Percentiles rank a stretch among this genome's conserved stretches.
phyloP scores from a whole-genome alignment of 768 basidiomycete genomes.

The Lentinula raphanica region DNA sequence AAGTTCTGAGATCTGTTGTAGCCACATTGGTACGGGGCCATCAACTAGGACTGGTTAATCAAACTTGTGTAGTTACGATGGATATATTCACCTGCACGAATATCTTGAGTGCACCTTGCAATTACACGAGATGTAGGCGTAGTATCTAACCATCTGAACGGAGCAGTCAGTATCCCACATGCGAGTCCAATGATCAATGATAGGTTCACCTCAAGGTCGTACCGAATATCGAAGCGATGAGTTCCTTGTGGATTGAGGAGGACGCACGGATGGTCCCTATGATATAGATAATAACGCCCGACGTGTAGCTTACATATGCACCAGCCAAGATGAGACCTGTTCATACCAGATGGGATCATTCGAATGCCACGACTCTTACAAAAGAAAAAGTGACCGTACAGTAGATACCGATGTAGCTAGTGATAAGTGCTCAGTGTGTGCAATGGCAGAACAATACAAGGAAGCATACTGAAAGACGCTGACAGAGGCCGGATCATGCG shows the following conservation, averaged over 20 bases:
- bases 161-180: not conserved
- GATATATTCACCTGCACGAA: constrained; percentile 39
- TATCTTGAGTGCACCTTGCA: constrained; percentile 63
- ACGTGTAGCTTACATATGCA: constrained; percentile 25
- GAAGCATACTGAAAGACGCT: constrained; percentile 32
- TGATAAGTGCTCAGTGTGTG: no score
- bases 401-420: no score
- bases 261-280: constrained; percentile 50
- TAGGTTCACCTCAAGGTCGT: constrained; percentile 51
- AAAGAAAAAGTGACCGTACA: no score
- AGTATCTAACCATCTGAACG: constrained; percentile 42
- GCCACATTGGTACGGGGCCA: constrained; percentile 23
- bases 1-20: constrained; percentile 25
- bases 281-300: constrained; percentile 35
- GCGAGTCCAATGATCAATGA: no score
- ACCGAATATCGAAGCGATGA: constrained; percentile 50
- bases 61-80: no score
- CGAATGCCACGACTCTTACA: no score
- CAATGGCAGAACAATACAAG: no score
- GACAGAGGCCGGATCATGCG: constrained; percentile 25
- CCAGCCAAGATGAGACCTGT: constrained; percentile 33
- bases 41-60: no score
- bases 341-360: no score
- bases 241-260: constrained; percentile 42
- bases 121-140: constrained; percentile 52